Evolutionary conservation across 2,329 filamentous ascomycete genomes (phyloP).

Genomic region (Penicillium vulpinum): DNA sequence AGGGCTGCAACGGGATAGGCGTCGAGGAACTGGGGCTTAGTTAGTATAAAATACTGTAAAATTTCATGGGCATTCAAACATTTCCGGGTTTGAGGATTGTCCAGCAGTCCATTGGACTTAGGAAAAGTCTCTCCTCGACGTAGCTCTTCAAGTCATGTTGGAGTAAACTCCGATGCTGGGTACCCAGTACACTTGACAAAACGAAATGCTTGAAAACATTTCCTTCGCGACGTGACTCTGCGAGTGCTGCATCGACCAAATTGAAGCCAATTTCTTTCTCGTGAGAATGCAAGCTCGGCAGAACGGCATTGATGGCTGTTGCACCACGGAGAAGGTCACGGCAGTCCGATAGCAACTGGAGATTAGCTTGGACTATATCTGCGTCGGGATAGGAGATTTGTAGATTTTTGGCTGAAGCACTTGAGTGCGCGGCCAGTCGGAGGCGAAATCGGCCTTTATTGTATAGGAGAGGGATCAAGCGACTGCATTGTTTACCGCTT

Average conservation of each 20-base stretch:
- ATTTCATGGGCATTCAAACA: background rate
- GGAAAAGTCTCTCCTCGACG: background rate
- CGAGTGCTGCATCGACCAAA: background rate
- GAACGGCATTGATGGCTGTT: background rate
- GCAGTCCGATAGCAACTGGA: background rate
- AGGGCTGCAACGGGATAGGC: background rate
- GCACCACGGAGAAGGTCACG: background rate
- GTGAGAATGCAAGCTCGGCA: background rate
- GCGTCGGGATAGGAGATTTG: background rate
- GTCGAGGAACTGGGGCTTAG: background rate
- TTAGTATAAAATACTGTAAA: background rate
- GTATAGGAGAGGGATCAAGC: slow-evolving; percentile 36
- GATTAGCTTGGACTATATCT: background rate
- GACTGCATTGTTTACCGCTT: slow-evolving; percentile 39
- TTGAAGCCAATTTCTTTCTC: background rate
- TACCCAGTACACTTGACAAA: background rate
- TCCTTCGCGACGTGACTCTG: background rate
- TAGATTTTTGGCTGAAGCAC: background rate
- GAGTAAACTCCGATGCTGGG: background rate
- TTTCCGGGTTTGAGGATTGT: background rate
- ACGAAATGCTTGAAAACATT: background rate
- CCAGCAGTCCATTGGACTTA: background rate
- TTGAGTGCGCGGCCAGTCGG: background rate
- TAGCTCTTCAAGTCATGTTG: background rate
- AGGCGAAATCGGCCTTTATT: background rate